A percentile compares a stretch with the other conserved stretches of the same genome.
These are phyloP conservation scores for Calocybe gambosa DNA, from an alignment of 1,284 basidiomycete species.

Conservation along the genomic window DNA sequence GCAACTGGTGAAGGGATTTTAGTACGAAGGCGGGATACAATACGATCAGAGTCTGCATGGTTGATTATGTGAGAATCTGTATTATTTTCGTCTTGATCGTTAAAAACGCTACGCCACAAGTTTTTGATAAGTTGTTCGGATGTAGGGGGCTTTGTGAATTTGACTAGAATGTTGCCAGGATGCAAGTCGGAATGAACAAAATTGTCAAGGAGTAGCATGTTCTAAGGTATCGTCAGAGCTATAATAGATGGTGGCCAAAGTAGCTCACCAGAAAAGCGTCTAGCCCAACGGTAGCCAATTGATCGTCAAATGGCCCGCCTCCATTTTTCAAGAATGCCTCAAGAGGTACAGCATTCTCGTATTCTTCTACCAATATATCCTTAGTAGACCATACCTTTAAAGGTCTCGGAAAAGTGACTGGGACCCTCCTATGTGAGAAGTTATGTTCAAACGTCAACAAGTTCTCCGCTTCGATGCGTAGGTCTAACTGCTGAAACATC, in stretches of 20 bases:
- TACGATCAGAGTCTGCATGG: slow-evolving; percentile 51
- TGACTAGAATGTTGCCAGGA: slow-evolving; percentile 97
- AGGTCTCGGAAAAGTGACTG: slow-evolving; percentile 88
- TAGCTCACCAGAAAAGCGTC: slow-evolving; percentile 87
- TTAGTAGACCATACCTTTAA: slow-evolving; percentile 74
- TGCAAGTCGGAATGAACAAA: slow-evolving; percentile 96
- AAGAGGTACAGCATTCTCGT: slow-evolving; percentile 87
- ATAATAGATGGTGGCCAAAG: slow-evolving; percentile 1
- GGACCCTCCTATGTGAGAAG: slow-evolving; percentile 74
- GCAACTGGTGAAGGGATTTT: slow-evolving; percentile 51
- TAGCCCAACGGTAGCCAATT: slow-evolving; percentile 88
- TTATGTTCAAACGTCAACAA: slow-evolving; percentile 82
- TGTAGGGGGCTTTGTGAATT: slow-evolving; percentile 80
- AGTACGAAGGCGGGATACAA: slow-evolving; percentile 64
- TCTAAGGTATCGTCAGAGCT: slow-evolving; percentile 38
- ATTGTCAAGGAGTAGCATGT: slow-evolving; percentile 98
- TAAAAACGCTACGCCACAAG: slow-evolving; percentile 40
- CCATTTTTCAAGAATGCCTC: slow-evolving; percentile 87
- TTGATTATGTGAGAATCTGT: slow-evolving; percentile 26
- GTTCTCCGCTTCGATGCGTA: slow-evolving; percentile 89
- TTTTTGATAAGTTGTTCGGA: slow-evolving; percentile 54
- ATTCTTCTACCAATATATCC: slow-evolving; percentile 89
- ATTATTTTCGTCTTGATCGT: slow-evolving; percentile 36
- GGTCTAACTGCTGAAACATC: slow-evolving; percentile 95
- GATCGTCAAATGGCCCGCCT: slow-evolving; percentile 86